Evolutionary conservation across 164 flowering plant species (phyloP).

Genomic region (Aristolochia fimbriata): DNA sequence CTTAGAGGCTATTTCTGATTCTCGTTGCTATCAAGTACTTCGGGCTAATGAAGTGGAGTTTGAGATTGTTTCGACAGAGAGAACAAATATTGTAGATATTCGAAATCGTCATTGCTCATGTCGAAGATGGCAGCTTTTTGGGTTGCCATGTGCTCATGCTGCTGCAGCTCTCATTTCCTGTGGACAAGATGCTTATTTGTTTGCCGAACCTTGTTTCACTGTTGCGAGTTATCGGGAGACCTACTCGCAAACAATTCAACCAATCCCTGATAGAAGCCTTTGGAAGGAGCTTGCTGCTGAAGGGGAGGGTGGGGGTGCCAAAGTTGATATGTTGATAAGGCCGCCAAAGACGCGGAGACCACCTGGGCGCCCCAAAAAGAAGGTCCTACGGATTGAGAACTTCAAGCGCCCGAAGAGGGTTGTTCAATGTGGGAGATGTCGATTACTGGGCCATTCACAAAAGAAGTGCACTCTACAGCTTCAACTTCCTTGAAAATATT

Average conservation of each 20-base stretch:
- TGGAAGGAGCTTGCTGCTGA: constrained; percentile 75
- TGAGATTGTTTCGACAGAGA: constrained; percentile 86
- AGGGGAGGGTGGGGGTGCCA: constrained; percentile 70
- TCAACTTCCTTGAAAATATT: constrained; percentile 1
- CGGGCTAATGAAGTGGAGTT: constrained; percentile 65
- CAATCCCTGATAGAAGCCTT: constrained; percentile 40
- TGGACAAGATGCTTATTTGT: constrained; percentile 44
- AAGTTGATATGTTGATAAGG: constrained; percentile 48
- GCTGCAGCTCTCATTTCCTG: constrained; percentile 90
- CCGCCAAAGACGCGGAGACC: constrained; percentile 94
- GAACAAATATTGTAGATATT: constrained; percentile 57
- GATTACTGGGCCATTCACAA: constrained; percentile 86
- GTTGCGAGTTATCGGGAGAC: constrained; percentile 40
- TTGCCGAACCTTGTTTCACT: constrained; percentile 53
- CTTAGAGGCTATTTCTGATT: constrained; percentile 47
- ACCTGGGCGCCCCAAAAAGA: constrained; percentile 95
- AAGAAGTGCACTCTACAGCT: constrained; percentile 54
- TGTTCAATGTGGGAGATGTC: constrained; percentile 95
- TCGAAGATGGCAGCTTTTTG: constrained; percentile 90
- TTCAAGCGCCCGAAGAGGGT: constrained; percentile 61
- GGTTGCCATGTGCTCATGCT: constrained; percentile 96
- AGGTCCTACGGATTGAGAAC: constrained; percentile 66
- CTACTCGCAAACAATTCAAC: constrained; percentile 36
- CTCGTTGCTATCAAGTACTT: constrained; percentile 50
- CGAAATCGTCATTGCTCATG: constrained; percentile 63